phyloP scores from a whole-genome alignment of 2,329 filamentous ascomycete species.

The Cryphonectria radicalis region DNA sequence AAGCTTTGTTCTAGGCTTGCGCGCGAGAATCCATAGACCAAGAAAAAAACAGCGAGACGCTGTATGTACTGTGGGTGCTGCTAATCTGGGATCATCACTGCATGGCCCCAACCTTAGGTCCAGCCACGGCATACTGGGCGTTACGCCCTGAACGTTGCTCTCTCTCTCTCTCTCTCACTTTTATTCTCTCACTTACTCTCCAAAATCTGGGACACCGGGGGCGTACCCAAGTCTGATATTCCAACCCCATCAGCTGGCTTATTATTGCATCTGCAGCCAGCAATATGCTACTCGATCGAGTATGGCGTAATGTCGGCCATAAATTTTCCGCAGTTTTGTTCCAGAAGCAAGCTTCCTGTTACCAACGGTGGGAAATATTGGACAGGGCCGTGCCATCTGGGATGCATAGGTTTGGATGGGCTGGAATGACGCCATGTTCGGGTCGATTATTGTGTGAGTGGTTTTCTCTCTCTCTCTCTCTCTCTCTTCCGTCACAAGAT shows the following conservation, averaged over 20 bases:
- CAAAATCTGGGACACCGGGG: neutral
- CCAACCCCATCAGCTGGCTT: slow-evolving; percentile 39
- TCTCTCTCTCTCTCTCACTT: neutral
- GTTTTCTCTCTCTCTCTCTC: neutral
- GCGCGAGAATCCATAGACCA: neutral
- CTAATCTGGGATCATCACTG: neutral
- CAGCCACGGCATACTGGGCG: neutral
- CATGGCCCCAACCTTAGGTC: neutral
- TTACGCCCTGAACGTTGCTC: neutral
- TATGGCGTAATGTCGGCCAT: slow-evolving; percentile 38
- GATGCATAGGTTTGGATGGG: neutral
- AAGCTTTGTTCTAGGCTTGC: neutral
- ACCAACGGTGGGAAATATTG: neutral
- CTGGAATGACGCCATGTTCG: slow-evolving; percentile 9
- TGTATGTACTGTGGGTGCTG: neutral
- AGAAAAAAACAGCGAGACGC: neutral
- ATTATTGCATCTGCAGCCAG: slow-evolving; percentile 44
- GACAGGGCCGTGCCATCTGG: neutral
- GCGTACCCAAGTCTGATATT: neutral
- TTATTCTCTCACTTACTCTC: neutral
- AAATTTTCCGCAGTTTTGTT: neutral
- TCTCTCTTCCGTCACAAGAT: neutral
- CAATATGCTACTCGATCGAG: slow-evolving; percentile 28
- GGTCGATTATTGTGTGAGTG: slow-evolving; percentile 8
- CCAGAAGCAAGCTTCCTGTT: neutral